Conservation (phyloP, 1,284 basidiomycete species). For the Flammula alnicola region DNA sequence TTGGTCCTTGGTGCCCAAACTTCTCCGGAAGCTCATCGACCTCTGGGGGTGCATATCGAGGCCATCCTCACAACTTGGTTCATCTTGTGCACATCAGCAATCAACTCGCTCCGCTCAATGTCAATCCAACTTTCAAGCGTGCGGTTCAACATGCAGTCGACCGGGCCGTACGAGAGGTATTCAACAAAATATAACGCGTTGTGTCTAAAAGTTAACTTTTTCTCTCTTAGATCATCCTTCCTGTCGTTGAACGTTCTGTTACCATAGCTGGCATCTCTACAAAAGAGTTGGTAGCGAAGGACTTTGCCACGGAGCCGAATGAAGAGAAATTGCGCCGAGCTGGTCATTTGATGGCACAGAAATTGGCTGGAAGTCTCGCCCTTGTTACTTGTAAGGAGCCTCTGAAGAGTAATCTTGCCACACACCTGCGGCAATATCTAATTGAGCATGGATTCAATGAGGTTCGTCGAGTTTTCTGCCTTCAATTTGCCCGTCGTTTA, state of each 20-base stretch:
- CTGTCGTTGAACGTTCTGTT: conserved; percentile 98
- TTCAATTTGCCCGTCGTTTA: background rate
- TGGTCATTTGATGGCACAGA: conserved; percentile 96
- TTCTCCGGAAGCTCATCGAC: conserved; percentile 63
- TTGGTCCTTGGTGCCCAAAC: conserved; percentile 59
- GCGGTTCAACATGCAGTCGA: conserved; percentile 93
- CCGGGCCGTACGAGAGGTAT: conserved; percentile 91
- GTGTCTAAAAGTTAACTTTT: conserved; percentile 12
- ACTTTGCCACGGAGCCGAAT: conserved; percentile 94
- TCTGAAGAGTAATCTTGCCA: conserved; percentile 90
- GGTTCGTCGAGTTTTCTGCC: conserved; percentile 41
- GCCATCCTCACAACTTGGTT: conserved; percentile 76
- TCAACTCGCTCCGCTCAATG: conserved; percentile 73
- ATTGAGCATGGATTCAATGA: conserved; percentile 89
- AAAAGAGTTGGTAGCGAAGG: conserved; percentile 93
- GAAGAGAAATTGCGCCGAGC: conserved; percentile 92
- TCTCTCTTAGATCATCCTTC: conserved; percentile 80
- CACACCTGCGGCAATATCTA: conserved; percentile 83
- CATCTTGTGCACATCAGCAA: conserved; percentile 82
- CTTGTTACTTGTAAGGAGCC: conserved; percentile 99
- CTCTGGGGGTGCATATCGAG: conserved; percentile 73
- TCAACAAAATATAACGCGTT: conserved; percentile 18
- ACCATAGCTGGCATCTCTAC: conserved; percentile 99
- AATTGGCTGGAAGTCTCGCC: conserved; percentile 94
- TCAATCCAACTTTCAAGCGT: conserved; percentile 87